Conservation (phyloP, 1,284 basidiomycete genomes). For the Xerocomus amazonicus region DNA sequence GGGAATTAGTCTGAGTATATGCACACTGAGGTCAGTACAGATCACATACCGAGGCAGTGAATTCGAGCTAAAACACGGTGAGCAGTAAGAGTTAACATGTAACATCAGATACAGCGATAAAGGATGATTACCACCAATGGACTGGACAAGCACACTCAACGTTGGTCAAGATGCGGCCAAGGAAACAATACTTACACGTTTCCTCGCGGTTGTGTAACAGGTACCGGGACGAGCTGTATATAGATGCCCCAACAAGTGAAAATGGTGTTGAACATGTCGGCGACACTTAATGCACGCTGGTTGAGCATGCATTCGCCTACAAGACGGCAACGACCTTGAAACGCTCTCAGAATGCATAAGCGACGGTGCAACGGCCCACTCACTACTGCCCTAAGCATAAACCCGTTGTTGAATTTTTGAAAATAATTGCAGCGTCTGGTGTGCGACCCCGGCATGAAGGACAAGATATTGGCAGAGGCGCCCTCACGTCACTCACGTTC, state of each 20-base stretch:
- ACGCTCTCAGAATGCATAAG: background rate
- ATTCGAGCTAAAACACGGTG: conserved; percentile 10
- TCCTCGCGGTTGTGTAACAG: background rate
- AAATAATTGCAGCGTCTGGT: conserved; percentile 13
- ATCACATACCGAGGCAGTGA: conserved; percentile 13
- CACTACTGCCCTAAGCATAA: conserved; percentile 7
- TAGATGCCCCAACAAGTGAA: conserved; percentile 14
- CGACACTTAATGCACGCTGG: conserved; percentile 1
- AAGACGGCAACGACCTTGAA: conserved; percentile 10
- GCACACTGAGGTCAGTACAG: background rate
- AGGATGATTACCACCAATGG: conserved; percentile 12
- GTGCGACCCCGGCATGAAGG: background rate
- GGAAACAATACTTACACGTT: conserved; percentile 6
- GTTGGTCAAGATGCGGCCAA: background rate
- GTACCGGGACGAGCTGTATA: conserved; percentile 6
- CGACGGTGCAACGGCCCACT: background rate
- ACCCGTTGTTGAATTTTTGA: conserved; percentile 7
- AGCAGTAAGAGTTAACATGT: background rate
- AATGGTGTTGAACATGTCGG: conserved; percentile 13
- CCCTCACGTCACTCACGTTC: conserved; percentile 5
- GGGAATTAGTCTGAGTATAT: background rate
- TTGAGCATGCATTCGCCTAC: conserved; percentile 3
- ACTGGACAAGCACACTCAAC: background rate
- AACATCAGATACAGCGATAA: background rate
- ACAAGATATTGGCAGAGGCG: background rate